These are phyloP conservation scores for Saccharomyces kudriavzevii DNA, from an alignment of 805 yeast species.

Conservation along the genomic window DNA sequence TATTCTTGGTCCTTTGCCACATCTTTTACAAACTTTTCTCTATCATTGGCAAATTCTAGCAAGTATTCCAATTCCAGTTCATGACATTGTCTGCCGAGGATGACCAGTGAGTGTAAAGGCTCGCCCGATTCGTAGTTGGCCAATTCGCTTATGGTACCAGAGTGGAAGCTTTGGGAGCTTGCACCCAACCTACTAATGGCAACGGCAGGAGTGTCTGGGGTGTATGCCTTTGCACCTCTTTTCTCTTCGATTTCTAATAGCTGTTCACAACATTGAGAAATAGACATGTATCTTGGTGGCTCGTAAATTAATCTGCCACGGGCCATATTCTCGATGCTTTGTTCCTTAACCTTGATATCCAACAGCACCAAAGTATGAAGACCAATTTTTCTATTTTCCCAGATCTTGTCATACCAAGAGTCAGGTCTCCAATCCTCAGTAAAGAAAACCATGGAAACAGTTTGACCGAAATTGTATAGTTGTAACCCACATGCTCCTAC, in stretches of 20 bases:
- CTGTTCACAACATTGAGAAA: constrained; percentile 82
- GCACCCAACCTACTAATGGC: constrained; percentile 90
- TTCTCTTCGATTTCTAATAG: constrained; percentile 78
- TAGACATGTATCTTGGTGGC: constrained; percentile 95
- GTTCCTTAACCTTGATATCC: constrained; percentile 95
- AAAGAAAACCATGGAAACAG: constrained; percentile 93
- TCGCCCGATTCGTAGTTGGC: constrained; percentile 84
- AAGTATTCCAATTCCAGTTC: constrained; percentile 85
- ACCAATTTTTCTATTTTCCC: constrained; percentile 86
- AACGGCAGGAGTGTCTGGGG: constrained; percentile 83
- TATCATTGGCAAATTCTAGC: constrained; percentile 63
- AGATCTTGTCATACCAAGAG: constrained; percentile 79
- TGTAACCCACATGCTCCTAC: constrained; percentile 97
- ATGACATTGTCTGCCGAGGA: constrained; percentile 89
- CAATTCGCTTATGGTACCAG: constrained; percentile 74
- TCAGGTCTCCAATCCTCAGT: constrained; percentile 96
- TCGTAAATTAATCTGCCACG: constrained; percentile 87
- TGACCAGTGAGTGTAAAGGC: constrained; percentile 85
- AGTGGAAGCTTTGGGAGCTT: constrained; percentile 70
- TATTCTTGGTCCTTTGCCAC: constrained; percentile 53
- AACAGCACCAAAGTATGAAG: constrained; percentile 80
- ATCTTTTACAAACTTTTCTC: constrained; percentile 37
- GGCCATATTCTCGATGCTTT: constrained; percentile 87
- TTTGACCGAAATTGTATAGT: constrained; percentile 90
- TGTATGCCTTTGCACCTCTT: constrained; percentile 70